A percentile compares a stretch with the other conserved stretches of the same genome.
phyloP scores from a whole-genome alignment of 768 basidiomycete genomes.

The Phanerodontia chrysosporium region DNA sequence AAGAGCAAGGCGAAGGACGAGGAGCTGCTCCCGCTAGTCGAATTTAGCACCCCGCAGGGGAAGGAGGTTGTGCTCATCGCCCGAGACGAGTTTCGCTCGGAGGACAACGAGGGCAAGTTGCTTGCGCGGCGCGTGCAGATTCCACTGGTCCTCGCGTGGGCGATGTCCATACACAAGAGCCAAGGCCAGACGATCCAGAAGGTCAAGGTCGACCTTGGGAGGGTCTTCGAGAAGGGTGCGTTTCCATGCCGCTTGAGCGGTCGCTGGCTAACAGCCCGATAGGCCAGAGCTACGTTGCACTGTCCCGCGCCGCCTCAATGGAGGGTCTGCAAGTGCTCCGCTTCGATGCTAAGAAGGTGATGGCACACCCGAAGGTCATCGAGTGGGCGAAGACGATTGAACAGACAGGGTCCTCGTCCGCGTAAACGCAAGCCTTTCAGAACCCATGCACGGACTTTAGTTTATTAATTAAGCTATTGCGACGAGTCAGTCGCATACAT shows the following conservation, averaged over 20 bases:
- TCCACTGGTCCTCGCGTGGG: conserved; percentile 74
- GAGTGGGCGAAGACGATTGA: conserved; percentile 37
- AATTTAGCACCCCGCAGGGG: conserved; percentile 39
- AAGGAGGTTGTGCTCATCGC: conserved; percentile 45
- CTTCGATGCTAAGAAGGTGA: conserved; percentile 49
- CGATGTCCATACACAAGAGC: conserved; percentile 75
- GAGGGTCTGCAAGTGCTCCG: conserved; percentile 51
- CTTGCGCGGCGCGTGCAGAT: conserved; percentile 52
- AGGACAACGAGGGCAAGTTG: conserved; percentile 46
- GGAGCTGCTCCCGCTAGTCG: conserved; percentile 43
- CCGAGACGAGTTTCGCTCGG: conserved; percentile 49
- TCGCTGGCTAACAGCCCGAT: background rate
- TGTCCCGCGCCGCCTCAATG: conserved; percentile 49
- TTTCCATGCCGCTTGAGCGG: background rate
- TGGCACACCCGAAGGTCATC: conserved; percentile 40
- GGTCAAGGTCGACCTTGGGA: conserved; percentile 60
- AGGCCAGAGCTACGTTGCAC: conserved; percentile 47
- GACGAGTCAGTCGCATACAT: no score
- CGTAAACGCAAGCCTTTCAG: background rate
- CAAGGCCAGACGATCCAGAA: conserved; percentile 71
- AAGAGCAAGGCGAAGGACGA: conserved; percentile 33
- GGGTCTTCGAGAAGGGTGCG: conserved; percentile 58
- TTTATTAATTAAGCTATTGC: background rate
- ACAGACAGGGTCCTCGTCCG: background rate
- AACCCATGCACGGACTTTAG: background rate